phyloP scores from a whole-genome alignment of 2,329 filamentous ascomycete species.

The Ceratocystis huliohia region DNA sequence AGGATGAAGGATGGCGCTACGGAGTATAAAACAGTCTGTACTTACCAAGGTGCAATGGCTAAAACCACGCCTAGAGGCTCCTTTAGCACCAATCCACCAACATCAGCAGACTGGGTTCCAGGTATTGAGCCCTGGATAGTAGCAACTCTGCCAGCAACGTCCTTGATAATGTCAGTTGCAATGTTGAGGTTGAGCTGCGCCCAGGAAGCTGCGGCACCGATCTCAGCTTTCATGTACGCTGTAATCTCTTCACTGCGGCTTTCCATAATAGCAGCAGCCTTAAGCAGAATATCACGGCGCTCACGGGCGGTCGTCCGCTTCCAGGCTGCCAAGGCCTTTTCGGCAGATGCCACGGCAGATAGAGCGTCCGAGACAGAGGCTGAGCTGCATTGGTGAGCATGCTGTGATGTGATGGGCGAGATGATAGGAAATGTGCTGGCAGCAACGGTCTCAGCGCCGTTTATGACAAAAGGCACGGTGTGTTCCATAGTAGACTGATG shows the following conservation, averaged over 20 bases:
- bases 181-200: slow-evolving; percentile 31
- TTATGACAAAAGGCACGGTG: slow-evolving; percentile 33
- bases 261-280: slow-evolving; percentile 53
- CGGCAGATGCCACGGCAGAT: slow-evolving; percentile 41
- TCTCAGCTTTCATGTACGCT: slow-evolving; percentile 44
- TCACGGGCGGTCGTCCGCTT: slow-evolving; percentile 44
- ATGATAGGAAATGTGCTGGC: slow-evolving; percentile 42
- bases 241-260: slow-evolving; percentile 47
- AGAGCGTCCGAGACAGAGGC: slow-evolving; percentile 45
- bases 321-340: slow-evolving; percentile 60
- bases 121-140: slow-evolving; percentile 32
- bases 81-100: slow-evolving; percentile 50
- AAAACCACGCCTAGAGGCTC: slow-evolving; percentile 71
- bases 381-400: slow-evolving; percentile 44
- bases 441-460: slow-evolving; percentile 35
- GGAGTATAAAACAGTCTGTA: background rate
- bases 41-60: slow-evolving; percentile 68
- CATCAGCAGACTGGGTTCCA: slow-evolving; percentile 25
- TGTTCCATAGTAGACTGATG: background rate
- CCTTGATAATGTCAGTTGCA: slow-evolving; percentile 31
- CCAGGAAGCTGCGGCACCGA: slow-evolving; percentile 32
- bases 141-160: slow-evolving; percentile 34
- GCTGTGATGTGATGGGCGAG: slow-evolving; percentile 40
- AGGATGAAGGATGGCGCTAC: background rate
- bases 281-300: slow-evolving; percentile 58